These are phyloP conservation scores for Paracamarosporium sp. DNA, from an alignment of 2,329 filamentous ascomycete species.

Conservation along the genomic window DNA sequence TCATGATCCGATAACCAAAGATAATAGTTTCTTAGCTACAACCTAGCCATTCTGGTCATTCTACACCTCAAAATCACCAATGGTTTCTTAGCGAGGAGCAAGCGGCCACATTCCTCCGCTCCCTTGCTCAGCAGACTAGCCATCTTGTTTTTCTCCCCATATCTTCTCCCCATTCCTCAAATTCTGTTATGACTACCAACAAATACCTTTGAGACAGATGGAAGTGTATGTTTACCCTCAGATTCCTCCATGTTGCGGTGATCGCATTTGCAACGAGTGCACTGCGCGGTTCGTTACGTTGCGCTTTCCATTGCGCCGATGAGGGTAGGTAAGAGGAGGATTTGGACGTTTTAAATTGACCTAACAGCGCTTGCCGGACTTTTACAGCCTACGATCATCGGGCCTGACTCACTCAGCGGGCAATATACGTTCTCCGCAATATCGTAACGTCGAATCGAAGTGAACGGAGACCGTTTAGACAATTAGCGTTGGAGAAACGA, in stretches of 20 bases:
- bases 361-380: not conserved
- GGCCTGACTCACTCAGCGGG: not conserved
- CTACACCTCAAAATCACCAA: not conserved
- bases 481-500: slow-evolving; percentile 11
- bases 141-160: slow-evolving; percentile 37
- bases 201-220: slow-evolving; percentile 35
- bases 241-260: slow-evolving; percentile 18
- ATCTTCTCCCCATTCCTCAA: slow-evolving; percentile 44
- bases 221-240: slow-evolving; percentile 39
- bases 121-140: slow-evolving; percentile 26
- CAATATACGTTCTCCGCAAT: not conserved
- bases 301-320: slow-evolving; percentile 1
- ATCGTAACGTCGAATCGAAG: not conserved
- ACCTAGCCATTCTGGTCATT: not conserved
- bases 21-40: not conserved
- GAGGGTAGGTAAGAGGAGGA: slow-evolving; percentile 25
- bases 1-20: not conserved
- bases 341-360: not conserved
- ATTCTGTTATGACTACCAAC: slow-evolving; percentile 42
- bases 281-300: slow-evolving; percentile 25
- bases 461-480: not conserved
- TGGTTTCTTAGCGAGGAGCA: slow-evolving; percentile 3
- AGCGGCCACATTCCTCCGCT: slow-evolving; percentile 31
- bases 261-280: slow-evolving; percentile 22
- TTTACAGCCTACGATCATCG: not conserved